Evolutionary conservation across 805 yeast genomes (phyloP).

Genomic region (Ogataea methanolica): DNA sequence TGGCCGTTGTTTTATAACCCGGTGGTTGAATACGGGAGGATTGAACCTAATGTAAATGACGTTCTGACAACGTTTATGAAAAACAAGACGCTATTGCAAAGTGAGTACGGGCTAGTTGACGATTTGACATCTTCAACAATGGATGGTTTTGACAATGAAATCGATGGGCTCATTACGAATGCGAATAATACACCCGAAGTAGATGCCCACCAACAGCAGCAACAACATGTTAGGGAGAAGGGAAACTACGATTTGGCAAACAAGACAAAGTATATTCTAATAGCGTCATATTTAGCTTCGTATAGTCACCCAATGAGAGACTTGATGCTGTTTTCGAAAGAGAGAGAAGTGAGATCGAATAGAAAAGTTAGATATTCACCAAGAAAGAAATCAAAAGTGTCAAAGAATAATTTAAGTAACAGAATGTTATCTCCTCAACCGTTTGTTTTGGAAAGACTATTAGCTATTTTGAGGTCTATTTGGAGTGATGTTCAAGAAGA

Average conservation of each 20-base stretch:
- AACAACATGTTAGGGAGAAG: conserved; percentile 3
- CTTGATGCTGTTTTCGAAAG: conserved; percentile 60
- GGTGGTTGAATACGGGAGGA: conserved; percentile 13
- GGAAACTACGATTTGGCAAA: conserved; percentile 45
- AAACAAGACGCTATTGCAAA: conserved; percentile 21
- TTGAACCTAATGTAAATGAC: conserved; percentile 22
- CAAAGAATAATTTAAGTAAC: conserved; percentile 48
- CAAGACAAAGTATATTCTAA: conserved; percentile 64
- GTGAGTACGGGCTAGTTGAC: conserved; percentile 21
- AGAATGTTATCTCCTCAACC: conserved; percentile 65
- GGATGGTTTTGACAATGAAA: conserved; percentile 5
- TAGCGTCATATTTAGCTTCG: conserved; percentile 83
- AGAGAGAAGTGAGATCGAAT: conserved; percentile 43
- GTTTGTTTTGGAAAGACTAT: conserved; percentile 72
- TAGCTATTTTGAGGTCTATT: conserved; percentile 76
- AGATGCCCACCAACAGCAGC: not conserved
- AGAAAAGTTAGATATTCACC: conserved; percentile 30
- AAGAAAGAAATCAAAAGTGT: conserved; percentile 24
- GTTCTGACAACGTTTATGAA: conserved; percentile 24
- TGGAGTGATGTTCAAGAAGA: conserved; percentile 38
- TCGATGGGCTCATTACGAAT: not conserved
- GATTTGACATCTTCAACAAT: conserved; percentile 7
- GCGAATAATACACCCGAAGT: too few relatives aligned
- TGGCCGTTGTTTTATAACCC: conserved; percentile 31
- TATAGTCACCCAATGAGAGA: conserved; percentile 68